Evolutionary conservation across 192 early-diverging fungal species (phyloP), one percentile per base, ranked within the genome.

Genomic region (Physocladia obscura): DNA sequence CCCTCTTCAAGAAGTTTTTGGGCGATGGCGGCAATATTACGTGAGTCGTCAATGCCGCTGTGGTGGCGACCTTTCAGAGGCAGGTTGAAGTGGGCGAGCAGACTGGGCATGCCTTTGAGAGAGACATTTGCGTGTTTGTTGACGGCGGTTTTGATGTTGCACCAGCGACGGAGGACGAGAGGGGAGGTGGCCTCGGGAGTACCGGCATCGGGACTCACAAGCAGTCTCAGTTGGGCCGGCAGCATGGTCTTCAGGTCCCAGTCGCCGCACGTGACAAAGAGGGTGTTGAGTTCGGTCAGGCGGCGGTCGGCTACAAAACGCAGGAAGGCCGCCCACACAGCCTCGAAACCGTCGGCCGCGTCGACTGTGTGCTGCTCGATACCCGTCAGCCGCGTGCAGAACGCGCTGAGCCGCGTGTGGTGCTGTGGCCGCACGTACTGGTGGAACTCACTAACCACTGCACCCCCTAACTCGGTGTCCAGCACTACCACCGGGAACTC

Each of bases 11-110:
- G 64, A 55, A 93, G 69, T 4, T 60, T 70, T 49, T 75, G 76
- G 13, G 84, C 88, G 24, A 91, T 85, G 22, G 77, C 67, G 6
- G 81, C 86, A 2, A 93, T 81, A 73, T 92, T 93, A 26, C 84
- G 69, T 1, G 89, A 76, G 69, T 93, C 91, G 74, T 92, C 91
- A 68, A 92, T 83, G 4, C 92, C 92, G 17, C 82, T 85, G 74
- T 93, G 92, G 58, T 87, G 84, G 64, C 79, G 74, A 15, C 92
- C 92, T 24, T 77, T 69, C 59, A 93, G 86, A 1, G 68, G 22
- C 54, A 89, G 63, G 0, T 77, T 76, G 13, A 92, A 39, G 13
- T 64, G 62, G 19, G 34, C 35, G 30, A 93, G 74, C 92, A 93
- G 90, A 1, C 67, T 77, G 0, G 71, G 54, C 77, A 78, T 81